Base-by-base conservation (phyloP, 2,329 filamentous ascomycete species). In the Claviceps maximensis region DNA sequence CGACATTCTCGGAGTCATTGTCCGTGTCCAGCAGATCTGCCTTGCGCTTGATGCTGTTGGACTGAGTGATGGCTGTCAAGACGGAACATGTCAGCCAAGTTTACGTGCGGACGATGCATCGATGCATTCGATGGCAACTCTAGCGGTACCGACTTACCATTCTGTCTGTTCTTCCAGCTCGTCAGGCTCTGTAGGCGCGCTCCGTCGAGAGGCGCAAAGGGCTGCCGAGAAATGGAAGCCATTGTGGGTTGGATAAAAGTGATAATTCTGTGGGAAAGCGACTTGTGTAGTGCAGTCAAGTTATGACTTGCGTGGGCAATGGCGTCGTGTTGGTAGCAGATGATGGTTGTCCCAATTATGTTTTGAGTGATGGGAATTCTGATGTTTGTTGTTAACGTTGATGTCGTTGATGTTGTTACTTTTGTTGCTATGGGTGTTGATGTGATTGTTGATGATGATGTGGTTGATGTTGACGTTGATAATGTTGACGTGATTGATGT, bases 91-190 rank as follows among this genome's bases (percentile, higher is more conserved):
- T 53, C 36, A 51, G 36, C 25, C 27, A 29, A 29, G 12, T 29
- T 23, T 1, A 41, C 40, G n/a, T 21, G 40, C 29, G n/a, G n/a
- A n/a, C n/a, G 29, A 25, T n/a, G 9, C 27, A 23, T 19, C 15
- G 21, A 27, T 25, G n/a, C 21, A 15, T 23, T 23, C 6, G n/a
- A 48, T 21, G 13, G 19, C 2, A 23, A 15, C 31, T 33, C 31
- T 25, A 19, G 51, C 17, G 21, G 23, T 5, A 2, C 13, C n/a
- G 8, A 73, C 77, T 60, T 77, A 84, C 81, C 77, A 74, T 84
- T 84, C 65, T 90, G 86, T 67, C 83, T 76, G 68, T 90, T 90
- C 74, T 89, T 91, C 50, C 84, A 70, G 69, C 82, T 88, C 27
- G 82, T 83, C 61, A 91, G 73, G 58, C 74, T 80, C 67, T 88